Conservation (phyloP, 805 yeast species). For the Ogataea glucozyma region DNA sequence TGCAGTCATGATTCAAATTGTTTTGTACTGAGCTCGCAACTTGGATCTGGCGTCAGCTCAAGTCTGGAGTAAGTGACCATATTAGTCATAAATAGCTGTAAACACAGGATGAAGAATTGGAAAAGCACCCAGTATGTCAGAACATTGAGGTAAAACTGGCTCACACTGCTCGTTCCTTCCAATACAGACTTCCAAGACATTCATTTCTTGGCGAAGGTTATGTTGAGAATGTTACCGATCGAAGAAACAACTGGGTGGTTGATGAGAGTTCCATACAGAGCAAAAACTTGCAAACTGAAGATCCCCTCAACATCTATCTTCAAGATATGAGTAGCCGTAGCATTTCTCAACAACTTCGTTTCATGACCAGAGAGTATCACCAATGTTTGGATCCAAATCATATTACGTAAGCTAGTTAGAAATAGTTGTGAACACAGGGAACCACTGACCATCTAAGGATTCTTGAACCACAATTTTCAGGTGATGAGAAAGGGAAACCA, state of each 20-base stretch:
- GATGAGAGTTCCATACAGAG: conserved; percentile 78
- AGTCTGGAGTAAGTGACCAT: too few relatives aligned
- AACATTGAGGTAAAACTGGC: conserved; percentile 79
- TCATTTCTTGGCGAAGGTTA: conserved; percentile 51
- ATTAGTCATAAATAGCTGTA: too few relatives aligned
- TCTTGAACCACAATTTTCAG: too few relatives aligned
- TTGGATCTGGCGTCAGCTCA: too few relatives aligned
- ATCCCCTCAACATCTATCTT: conserved; percentile 95
- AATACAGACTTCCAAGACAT: conserved; percentile 63
- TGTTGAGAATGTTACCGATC: conserved; percentile 80
- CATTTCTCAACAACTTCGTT: conserved; percentile 96
- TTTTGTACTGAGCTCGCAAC: too few relatives aligned
- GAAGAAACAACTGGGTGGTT: conserved; percentile 78
- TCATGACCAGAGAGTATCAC: conserved; percentile 98
- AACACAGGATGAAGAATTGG: conserved; percentile 99
- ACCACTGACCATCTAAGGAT: too few relatives aligned
- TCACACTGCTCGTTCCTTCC: conserved; percentile 65
- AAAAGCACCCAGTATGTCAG: conserved; percentile 95
- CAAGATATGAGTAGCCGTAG: conserved; percentile 97
- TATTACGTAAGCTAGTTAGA: conserved; percentile 90
- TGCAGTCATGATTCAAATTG: too few relatives aligned
- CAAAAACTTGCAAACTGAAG: conserved; percentile 89
- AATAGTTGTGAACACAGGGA: too few relatives aligned
- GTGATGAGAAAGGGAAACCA: too few relatives aligned
- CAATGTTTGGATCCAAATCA: conserved; percentile 92